Evolutionary conservation across 2,329 filamentous ascomycete species (phyloP).

Genomic region (Botrytis elliptica): DNA sequence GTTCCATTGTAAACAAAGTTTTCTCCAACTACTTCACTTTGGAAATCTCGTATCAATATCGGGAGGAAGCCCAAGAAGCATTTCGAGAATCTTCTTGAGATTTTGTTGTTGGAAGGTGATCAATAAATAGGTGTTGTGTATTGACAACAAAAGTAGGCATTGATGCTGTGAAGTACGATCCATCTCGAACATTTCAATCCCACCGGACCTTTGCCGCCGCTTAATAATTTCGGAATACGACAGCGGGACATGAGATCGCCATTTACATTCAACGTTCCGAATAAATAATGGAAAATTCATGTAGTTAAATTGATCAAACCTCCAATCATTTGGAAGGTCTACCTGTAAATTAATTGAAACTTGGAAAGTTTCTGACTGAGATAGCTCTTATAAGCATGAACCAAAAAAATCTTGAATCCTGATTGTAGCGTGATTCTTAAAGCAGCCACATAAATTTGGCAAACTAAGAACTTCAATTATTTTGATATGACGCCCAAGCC

Average conservation of each 20-base stretch:
- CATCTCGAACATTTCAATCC: constrained; percentile 18
- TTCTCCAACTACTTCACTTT: constrained; percentile 21
- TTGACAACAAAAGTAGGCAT: constrained; percentile 4
- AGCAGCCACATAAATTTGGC: constrained; percentile 19
- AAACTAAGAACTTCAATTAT: constrained; percentile 23
- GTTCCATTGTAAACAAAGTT: constrained; percentile 33
- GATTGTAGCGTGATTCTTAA: constrained; percentile 11
- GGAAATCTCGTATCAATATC: constrained; percentile 21
- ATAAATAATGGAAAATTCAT: neutral
- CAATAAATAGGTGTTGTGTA: neutral
- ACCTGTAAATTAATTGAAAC: neutral
- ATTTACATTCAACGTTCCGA: neutral
- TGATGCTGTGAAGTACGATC: constrained; percentile 6
- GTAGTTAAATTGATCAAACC: no score
- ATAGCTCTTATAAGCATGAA: neutral
- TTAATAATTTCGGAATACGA: constrained; percentile 5
- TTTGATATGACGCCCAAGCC: constrained; percentile 7
- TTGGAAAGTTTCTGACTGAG: neutral
- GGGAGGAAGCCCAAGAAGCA: constrained; percentile 22
- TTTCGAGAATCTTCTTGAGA: constrained; percentile 18
- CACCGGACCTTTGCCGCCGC: constrained; percentile 19
- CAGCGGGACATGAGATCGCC: neutral
- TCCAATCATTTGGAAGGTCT: no score
- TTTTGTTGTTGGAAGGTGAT: constrained; percentile 1
- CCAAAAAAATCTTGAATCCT: neutral